phyloP scores from a whole-genome alignment of 2,329 filamentous ascomycete genomes.

The Ceratocystis colombiana region DNA sequence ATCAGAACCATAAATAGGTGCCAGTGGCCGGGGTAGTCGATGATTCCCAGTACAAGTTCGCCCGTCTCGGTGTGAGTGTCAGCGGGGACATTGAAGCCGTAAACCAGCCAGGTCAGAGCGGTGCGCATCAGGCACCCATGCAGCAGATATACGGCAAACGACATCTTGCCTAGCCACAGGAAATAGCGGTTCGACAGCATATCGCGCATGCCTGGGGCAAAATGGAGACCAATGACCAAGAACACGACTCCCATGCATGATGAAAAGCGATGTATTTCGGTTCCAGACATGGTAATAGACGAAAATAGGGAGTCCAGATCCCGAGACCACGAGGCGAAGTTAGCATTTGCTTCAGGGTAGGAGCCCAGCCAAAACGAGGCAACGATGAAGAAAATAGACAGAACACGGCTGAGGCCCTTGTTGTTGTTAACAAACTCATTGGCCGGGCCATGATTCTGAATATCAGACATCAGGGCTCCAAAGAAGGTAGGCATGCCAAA shows the following conservation, averaged over 20 bases:
- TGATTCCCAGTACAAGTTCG: slow-evolving; percentile 32
- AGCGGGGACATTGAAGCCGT: slow-evolving; percentile 36
- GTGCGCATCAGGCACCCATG: slow-evolving; percentile 52
- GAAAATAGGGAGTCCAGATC: slow-evolving; percentile 36
- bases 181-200: slow-evolving; percentile 46
- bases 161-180: slow-evolving; percentile 53
- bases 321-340: slow-evolving; percentile 47
- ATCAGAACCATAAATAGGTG: slow-evolving; percentile 35
- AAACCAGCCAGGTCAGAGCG: slow-evolving; percentile 51
- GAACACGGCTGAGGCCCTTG: slow-evolving; percentile 36
- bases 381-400: slow-evolving; percentile 42
- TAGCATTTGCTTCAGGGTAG: slow-evolving; percentile 46
- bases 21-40: slow-evolving; percentile 34
- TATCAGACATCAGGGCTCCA: slow-evolving; percentile 51
- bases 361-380: slow-evolving; percentile 49
- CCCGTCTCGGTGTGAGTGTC: slow-evolving; percentile 34
- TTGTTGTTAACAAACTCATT: slow-evolving; percentile 40
- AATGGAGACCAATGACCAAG: slow-evolving; percentile 43
- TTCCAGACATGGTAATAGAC: slow-evolving; percentile 38
- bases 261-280: slow-evolving; percentile 38
- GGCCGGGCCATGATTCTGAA: slow-evolving; percentile 43
- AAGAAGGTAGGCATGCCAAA: slow-evolving; percentile 52
- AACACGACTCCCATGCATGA: slow-evolving; percentile 35
- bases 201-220: slow-evolving; percentile 42
- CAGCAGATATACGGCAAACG: slow-evolving; percentile 54